Evolutionary conservation across 192 early-diverging fungal species (phyloP).

Genomic region (Fimicolochytrium jonesii): DNA sequence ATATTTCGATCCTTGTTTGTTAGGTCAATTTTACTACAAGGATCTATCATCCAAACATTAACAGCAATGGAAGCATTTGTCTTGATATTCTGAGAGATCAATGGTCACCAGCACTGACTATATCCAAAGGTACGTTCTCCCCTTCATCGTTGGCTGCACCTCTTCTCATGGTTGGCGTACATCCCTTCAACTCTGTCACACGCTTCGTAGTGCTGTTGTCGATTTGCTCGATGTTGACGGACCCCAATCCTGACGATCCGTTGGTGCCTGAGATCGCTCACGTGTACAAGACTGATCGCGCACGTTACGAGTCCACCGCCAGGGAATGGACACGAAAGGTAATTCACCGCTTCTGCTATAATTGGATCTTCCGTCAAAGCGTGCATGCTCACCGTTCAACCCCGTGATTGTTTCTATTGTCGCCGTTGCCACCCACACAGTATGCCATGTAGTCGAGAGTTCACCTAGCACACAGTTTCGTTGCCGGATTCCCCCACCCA

Average conservation of each 20-base stretch:
- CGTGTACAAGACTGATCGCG: conserved; percentile 91
- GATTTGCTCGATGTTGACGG: conserved; percentile 97
- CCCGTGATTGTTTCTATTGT: not conserved
- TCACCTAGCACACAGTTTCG: no score
- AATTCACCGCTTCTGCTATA: not conserved
- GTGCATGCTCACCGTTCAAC: not conserved
- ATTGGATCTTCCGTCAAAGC: not conserved
- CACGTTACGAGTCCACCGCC: conserved; percentile 84
- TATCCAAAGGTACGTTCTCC: conserved; percentile 85
- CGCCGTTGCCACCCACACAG: not conserved
- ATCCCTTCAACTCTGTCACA: not conserved
- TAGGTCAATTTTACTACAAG: conserved; percentile 91
- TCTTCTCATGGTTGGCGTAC: no score
- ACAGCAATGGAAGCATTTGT: conserved; percentile 96
- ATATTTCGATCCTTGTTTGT: not conserved
- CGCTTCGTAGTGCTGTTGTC: conserved; percentile 89
- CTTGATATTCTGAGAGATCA: conserved; percentile 98
- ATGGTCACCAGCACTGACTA: conserved; percentile 98
- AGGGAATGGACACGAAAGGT: conserved; percentile 90
- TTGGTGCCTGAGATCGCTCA: conserved; percentile 98
- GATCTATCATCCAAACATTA: conserved; percentile 99
- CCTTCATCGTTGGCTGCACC: conserved; percentile 4
- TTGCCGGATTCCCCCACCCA: no score
- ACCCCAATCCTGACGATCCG: conserved; percentile 97
- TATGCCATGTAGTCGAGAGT: no score